Base-by-base conservation (phyloP, 2,329 filamentous ascomycete species). In the Elsinoe fawcettii region DNA sequence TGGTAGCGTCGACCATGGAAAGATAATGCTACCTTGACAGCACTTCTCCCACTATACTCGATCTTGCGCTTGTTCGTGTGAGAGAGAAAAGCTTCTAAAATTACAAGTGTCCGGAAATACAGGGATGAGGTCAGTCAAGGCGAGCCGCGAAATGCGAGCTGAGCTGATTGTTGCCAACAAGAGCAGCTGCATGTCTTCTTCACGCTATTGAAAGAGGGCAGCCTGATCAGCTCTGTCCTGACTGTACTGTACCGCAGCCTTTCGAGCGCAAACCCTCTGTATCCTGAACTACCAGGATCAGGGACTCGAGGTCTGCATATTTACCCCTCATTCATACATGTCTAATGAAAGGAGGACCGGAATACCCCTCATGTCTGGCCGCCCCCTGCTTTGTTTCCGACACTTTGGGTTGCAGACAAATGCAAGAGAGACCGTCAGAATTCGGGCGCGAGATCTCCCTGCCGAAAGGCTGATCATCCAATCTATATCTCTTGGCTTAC, bases 401-500 rank as follows among this genome's bases (percentile, higher is more conserved):
- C 44, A 25, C 12, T 23, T 49, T 32, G 44, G 46, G 46, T 51
- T 25, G 12, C 43, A 16, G 22, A 25, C 3, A 9, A 30, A 47
- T 30, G 5, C 27, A 30, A 30, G 9, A 30, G 27, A 30, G 27
- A 30, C 27, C 27, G 14, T 37, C 34, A 32, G 12, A 32, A 32
- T 12, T 32, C 30, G 12, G 12, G 30, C 11, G 14, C 9, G 5
- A 37, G 34, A 37, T 37, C 34, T 37, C 9, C 34, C 34, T n/a
- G 14, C 34, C 5, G 34, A 37, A n/a, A 30, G 34, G 34, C 34
- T 9, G 46, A 51, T 51, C 46, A 51, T n/a, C n/a, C 46, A 51
- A 51, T 51, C 27, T 27, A 51, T 9, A 32, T 51, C 46, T 51
- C 46, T 51, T 51, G 46, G 46, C 46, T 25, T 27, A 25, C 7